Base-by-base conservation (phyloP, 2,329 filamentous ascomycete species). In the Sporothrix curviconia region DNA sequence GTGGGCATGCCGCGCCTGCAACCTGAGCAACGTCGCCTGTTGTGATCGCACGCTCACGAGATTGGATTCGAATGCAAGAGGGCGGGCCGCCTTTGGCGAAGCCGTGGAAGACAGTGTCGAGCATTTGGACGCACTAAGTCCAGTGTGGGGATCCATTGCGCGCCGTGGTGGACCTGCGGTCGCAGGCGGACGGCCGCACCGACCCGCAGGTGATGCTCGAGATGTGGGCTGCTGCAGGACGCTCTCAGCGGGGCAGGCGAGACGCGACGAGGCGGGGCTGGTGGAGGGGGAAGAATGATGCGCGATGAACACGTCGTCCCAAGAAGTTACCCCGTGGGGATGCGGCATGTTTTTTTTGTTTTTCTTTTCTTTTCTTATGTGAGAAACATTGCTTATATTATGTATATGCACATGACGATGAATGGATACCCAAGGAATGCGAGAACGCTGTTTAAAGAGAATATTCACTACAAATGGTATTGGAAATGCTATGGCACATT, bases 171-270 rank as follows among this genome's bases (percentile, higher is more conserved):
- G 50, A 24, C 11, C 56, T 64, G 11, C 57, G 61, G 28, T 54
- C 60, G 28, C 63, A 61, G 34, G 60, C 55, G 3, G 55, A 63
- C 47, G 60, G 55, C 19, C 28, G 43, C 7, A 24, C 53, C 3
- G 58, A 61, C 37, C 60, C 61, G 43, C 58, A 57, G 32, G 49
- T 63, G 7, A 43, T 63, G 36, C 51, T 50, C 11, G 60, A 64
- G 28, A 49, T 63, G 55, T 62, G n/a, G 62, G 60, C 49, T 51
- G 52, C 40, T 54, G 51, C 37, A 43, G 11, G 39, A 32, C 3
- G 52, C 52, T 3, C 7, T 51, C 7, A 22, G 19, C 32, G 49
- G 30, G 17, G 36, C 54, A 1, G 56, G 42, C 9, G 34, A 51
- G 15, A 7, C 7, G 12, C n/a, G 49, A 22, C 4, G 49, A 51